Evolutionary conservation across 2,329 filamentous ascomycete genomes (phyloP), one percentile per base, ranked within the genome.

Genomic region (Chlorencoelia australis): DNA sequence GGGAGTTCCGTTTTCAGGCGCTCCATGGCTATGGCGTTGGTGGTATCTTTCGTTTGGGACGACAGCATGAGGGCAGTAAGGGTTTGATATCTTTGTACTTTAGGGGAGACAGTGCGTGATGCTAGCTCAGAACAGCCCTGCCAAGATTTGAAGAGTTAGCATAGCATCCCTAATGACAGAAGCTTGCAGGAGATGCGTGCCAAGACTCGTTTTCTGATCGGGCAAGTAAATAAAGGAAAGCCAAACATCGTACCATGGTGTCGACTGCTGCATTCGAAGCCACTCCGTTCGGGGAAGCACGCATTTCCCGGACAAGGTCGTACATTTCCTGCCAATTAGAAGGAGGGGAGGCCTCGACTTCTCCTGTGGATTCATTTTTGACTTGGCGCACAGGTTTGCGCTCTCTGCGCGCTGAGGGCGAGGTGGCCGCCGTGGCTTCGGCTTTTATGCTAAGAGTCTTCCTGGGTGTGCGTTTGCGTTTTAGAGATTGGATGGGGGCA

Each of bases 241-340:
- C n/a, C n/a, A n/a, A n/a, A n/a, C n/a, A n/a, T n/a, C n/a, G n/a
- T n/a, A n/a, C n/a, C 88, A 96, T 95, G 0, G 89, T 96, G 59
- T 98, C 91, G 8, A 98, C 91, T 0, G 89, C 83, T 1, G 91
- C 91, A 71, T 82, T 60, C 65, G 72, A 56, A 56, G 82, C 62
- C 5, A 69, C 69, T 3, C 68, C 69, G 0, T 62, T 56, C n/a
- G n/a, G n/a, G n/a, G n/a, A n/a, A 4, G 60, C 58, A 2, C 76
- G 79, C 87, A 96, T 95, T 52, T 74, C 71, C 52, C 80, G 79
- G 29, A 93, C 82, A 1, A 75, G 63, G 21, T 69, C 62, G 61
- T 95, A 98, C 39, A 94, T 76, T 39, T 78, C 72, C 44, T 86
- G 76, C 91, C 91, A 95, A 56, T 87, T 77, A 1, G 76, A 68